Percentiles rank a stretch among this genome's conserved stretches.
These are phyloP conservation scores for Lineolata rhizophorae DNA, from an alignment of 495 filamentous ascomycete species.

Conservation along the genomic window DNA sequence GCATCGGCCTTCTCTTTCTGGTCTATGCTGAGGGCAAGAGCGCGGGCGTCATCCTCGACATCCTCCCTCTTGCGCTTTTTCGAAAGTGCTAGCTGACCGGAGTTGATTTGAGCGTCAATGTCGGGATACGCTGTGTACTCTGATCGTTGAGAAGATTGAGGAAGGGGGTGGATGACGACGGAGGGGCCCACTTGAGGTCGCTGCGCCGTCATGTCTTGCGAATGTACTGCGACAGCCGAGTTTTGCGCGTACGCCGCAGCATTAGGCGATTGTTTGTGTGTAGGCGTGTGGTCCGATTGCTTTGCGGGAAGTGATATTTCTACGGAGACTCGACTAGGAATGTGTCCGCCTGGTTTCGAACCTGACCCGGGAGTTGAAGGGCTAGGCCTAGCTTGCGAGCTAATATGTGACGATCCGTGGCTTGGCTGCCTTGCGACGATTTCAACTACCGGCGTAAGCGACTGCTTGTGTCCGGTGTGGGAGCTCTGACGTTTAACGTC, in stretches of 20 bases:
- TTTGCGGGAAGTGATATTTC: too few species aligned
- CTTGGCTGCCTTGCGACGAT: too few species aligned
- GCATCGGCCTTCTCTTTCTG: slow-evolving; percentile 63
- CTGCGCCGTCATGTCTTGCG: neutral
- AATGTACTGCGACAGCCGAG: neutral
- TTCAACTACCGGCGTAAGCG: neutral
- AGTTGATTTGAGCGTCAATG: neutral
- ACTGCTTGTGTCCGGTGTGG: neutral
- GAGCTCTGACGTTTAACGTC: too few species aligned
- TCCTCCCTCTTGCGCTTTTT: slow-evolving; percentile 17
- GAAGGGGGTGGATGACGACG: slow-evolving; percentile 7
- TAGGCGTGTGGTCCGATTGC: slow-evolving; percentile 4
- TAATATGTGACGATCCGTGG: too few species aligned
- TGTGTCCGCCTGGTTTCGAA: too few species aligned
- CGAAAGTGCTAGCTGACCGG: slow-evolving; percentile 3
- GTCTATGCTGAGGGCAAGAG: slow-evolving; percentile 22
- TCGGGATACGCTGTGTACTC: slow-evolving; percentile 3
- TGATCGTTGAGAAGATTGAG: slow-evolving; percentile 4
- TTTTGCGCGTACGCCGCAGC: neutral
- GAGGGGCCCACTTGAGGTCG: neutral
- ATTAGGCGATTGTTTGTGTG: slow-evolving; percentile 1
- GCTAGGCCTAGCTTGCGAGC: too few species aligned
- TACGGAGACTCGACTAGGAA: too few species aligned
- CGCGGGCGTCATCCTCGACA: slow-evolving; percentile 10
- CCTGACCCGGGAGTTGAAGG: too few species aligned